Evolutionary conservation across 139 green algal species (phyloP).

Genomic region (Volvox reticuliferus): DNA sequence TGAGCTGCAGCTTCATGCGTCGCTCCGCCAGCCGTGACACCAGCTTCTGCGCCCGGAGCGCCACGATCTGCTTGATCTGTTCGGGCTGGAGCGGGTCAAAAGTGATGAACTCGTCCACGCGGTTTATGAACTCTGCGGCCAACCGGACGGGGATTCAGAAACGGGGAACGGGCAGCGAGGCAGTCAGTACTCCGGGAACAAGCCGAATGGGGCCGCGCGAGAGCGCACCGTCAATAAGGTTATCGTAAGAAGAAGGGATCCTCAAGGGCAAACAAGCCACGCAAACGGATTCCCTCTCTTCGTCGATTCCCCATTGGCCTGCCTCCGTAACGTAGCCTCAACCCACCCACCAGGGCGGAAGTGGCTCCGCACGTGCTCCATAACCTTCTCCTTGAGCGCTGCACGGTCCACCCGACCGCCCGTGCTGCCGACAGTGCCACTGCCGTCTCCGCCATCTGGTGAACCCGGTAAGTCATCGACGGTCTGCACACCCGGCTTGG

Average conservation of each 20-base stretch:
- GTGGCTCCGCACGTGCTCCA: constrained; percentile 80
- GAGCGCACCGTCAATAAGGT: no score
- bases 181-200: no score
- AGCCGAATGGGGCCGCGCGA: no score
- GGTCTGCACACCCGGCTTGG: neutral
- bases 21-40: constrained; percentile 83
- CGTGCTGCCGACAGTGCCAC: neutral
- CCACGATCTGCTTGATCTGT: constrained; percentile 94
- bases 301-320: no score
- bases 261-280: neutral
- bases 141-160: neutral
- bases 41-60: constrained; percentile 60
- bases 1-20: constrained; percentile 89
- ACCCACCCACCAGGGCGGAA: constrained; percentile 68
- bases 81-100: constrained; percentile 88
- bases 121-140: constrained; percentile 95
- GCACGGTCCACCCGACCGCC: neutral
- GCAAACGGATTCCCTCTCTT: no score
- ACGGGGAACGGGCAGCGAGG: neutral
- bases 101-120: constrained; percentile 98
- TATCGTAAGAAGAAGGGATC: neutral
- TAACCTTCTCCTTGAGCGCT: constrained; percentile 58
- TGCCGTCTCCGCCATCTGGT: no score
- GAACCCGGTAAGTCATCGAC: no score
- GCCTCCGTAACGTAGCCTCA: neutral